Evolutionary conservation across 352 stramenopile genomes (phyloP).

Genomic region (Phytophthora idaei): DNA sequence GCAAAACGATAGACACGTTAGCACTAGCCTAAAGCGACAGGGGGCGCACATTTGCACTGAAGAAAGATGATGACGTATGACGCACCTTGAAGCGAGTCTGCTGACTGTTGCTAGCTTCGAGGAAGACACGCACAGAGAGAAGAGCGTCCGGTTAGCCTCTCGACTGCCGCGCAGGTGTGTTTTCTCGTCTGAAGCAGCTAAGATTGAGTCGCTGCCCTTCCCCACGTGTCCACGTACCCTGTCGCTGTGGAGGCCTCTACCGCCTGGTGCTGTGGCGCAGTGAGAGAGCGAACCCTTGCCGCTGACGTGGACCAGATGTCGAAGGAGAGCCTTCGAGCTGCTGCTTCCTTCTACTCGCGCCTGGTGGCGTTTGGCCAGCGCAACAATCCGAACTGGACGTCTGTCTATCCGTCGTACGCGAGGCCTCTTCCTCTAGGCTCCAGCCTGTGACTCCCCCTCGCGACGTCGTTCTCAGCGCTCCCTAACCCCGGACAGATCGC

Average conservation of each 20-base stretch:
- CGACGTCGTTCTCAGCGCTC: conserved; percentile 19
- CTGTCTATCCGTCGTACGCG: conserved; percentile 22
- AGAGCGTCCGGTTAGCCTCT: conserved; percentile 5
- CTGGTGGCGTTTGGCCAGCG: conserved; percentile 25
- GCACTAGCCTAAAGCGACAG: conserved; percentile 12
- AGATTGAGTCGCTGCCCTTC: conserved; percentile 5
- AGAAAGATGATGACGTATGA: background rate
- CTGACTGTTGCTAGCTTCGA: conserved; percentile 11
- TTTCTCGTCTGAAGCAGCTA: conserved; percentile 20
- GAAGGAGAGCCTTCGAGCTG: conserved; percentile 7
- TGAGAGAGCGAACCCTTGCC: conserved; percentile 1
- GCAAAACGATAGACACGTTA: conserved; percentile 6
- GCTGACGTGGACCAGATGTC: conserved; percentile 14
- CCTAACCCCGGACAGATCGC: conserved; percentile 5
- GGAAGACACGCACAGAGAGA: conserved; percentile 11
- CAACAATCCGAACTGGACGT: conserved; percentile 53
- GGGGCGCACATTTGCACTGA: background rate
- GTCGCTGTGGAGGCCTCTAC: conserved; percentile 8
- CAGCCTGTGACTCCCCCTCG: conserved; percentile 18
- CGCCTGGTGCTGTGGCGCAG: conserved; percentile 4
- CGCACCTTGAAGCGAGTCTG: conserved; percentile 11
- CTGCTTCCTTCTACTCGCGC: conserved; percentile 15
- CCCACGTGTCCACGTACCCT: conserved; percentile 9
- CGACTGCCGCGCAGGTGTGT: background rate
- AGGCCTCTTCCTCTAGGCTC: conserved; percentile 21